These are phyloP conservation scores for Pseudotulostoma volvatum DNA, from an alignment of 495 filamentous ascomycete species.

Conservation along the genomic window DNA sequence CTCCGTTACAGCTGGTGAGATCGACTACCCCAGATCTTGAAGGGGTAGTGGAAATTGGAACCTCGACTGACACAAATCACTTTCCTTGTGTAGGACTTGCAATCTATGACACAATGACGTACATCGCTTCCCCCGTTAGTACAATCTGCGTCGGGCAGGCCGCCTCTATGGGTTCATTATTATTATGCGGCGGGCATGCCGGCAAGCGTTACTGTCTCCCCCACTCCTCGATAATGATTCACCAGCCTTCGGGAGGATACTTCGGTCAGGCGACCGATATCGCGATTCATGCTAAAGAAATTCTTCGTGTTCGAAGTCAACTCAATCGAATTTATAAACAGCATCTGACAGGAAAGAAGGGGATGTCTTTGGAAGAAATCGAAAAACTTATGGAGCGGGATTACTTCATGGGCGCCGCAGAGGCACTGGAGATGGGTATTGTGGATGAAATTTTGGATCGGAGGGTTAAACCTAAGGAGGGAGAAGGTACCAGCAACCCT, in stretches of 20 bases:
- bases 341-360: slow-evolving; percentile 59
- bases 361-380: slow-evolving; percentile 58
- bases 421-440: slow-evolving; percentile 78
- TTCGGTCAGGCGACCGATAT: slow-evolving; percentile 84
- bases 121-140: slow-evolving; percentile 79
- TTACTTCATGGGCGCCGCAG: slow-evolving; percentile 77
- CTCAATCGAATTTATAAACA: slow-evolving; percentile 78
- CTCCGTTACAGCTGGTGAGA: slow-evolving; percentile 76
- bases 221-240: slow-evolving; percentile 88
- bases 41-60: too few relatives aligned
- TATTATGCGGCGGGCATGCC: slow-evolving; percentile 72
- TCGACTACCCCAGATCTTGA: too few relatives aligned
- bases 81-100: slow-evolving; percentile 76
- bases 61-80: too few relatives aligned
- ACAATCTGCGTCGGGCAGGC: slow-evolving; percentile 94
- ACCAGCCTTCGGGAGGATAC: slow-evolving; percentile 87
- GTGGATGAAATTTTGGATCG: slow-evolving; percentile 72
- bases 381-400: slow-evolving; percentile 94
- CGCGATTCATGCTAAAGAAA: slow-evolving; percentile 93
- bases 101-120: slow-evolving; percentile 98
- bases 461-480: slow-evolving; percentile 27
- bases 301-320: slow-evolving; percentile 67
- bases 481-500: too few relatives aligned
- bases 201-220: slow-evolving; percentile 79
- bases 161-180: slow-evolving; percentile 81